Conservation (phyloP, 371 early-diverging fungal species). For the Parasitella parasitica region DNA sequence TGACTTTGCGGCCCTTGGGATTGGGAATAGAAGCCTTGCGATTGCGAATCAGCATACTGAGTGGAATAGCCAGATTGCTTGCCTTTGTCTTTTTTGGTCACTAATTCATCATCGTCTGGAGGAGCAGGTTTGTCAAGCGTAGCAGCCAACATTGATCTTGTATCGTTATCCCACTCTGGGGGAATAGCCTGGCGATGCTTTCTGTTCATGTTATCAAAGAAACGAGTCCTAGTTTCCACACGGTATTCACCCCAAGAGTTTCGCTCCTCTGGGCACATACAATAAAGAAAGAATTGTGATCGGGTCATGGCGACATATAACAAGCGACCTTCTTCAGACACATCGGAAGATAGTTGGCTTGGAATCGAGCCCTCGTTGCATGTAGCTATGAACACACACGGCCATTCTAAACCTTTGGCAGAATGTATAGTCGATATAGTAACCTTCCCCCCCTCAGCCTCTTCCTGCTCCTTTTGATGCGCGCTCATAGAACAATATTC, state of each 20-base stretch:
- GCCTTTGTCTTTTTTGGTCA: background rate
- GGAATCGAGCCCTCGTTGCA: conserved; percentile 57
- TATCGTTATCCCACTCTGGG: conserved; percentile 1
- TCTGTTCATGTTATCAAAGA: background rate
- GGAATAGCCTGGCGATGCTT: background rate
- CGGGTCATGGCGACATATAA: conserved; percentile 58
- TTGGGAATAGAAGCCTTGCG: background rate
- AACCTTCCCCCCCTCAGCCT: conserved; percentile 38
- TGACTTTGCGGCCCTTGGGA: background rate
- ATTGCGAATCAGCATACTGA: background rate
- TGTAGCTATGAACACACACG: conserved; percentile 57
- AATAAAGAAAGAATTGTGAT: conserved; percentile 32
- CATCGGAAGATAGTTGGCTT: conserved; percentile 20
- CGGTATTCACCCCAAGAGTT: conserved; percentile 8
- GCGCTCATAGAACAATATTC: conserved; percentile 31
- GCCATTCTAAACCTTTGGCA: conserved; percentile 68
- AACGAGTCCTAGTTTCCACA: background rate
- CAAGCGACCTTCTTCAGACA: conserved; percentile 42
- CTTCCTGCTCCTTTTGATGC: conserved; percentile 31
- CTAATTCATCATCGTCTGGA: conserved; percentile 1
- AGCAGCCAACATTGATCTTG: conserved; percentile 5
- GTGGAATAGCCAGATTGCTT: background rate
- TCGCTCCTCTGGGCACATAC: background rate
- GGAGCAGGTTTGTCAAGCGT: conserved; percentile 1
- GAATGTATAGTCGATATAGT: conserved; percentile 61